A percentile compares a stretch with the other conserved stretches of the same genome.
phyloP scores from a whole-genome alignment of 805 yeast genomes.

The Candida khao-thaluensis region DNA sequence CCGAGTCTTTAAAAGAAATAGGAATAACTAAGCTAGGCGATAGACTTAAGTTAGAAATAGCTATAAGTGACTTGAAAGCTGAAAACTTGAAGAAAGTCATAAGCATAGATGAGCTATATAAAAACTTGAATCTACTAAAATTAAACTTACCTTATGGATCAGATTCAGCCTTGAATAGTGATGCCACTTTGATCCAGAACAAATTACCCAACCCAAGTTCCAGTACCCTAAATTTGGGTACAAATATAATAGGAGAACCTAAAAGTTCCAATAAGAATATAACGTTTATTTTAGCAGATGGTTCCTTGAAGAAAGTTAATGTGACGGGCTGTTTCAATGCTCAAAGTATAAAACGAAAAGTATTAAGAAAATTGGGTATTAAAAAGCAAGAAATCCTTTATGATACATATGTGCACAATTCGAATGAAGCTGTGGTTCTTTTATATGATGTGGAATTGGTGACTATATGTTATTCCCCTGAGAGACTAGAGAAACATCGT shows the following conservation, averaged over 20 bases:
- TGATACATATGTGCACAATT: conserved; percentile 58
- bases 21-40: conserved; percentile 84
- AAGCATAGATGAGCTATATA: conserved; percentile 27
- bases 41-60: conserved; percentile 63
- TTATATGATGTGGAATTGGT: conserved; percentile 79
- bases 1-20: conserved; percentile 62
- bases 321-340: conserved; percentile 81
- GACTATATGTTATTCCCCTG: conserved; percentile 75
- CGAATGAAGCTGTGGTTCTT: conserved; percentile 37
- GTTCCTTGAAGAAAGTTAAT: conserved; percentile 64
- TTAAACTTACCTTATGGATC: conserved; percentile 9
- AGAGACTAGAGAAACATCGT: conserved; percentile 67
- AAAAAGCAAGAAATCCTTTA: conserved; percentile 46
- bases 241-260: conserved; percentile 2
- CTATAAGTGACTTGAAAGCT: conserved; percentile 48
- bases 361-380: conserved; percentile 57
- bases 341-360: conserved; percentile 68
- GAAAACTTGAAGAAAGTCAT: conserved; percentile 24
- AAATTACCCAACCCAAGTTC: conserved; percentile 8
- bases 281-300: conserved; percentile 74
- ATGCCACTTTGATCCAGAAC: conserved; percentile 13
- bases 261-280: conserved; percentile 39
- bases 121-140: conserved; percentile 12
- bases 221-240: conserved; percentile 10
- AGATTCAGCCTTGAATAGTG: conserved; percentile 4